A percentile compares a stretch with the other conserved stretches of the same genome.
Evolutionary conservation across 352 stramenopile species (phyloP).

Genomic region (Pythium aphanidermatum): DNA sequence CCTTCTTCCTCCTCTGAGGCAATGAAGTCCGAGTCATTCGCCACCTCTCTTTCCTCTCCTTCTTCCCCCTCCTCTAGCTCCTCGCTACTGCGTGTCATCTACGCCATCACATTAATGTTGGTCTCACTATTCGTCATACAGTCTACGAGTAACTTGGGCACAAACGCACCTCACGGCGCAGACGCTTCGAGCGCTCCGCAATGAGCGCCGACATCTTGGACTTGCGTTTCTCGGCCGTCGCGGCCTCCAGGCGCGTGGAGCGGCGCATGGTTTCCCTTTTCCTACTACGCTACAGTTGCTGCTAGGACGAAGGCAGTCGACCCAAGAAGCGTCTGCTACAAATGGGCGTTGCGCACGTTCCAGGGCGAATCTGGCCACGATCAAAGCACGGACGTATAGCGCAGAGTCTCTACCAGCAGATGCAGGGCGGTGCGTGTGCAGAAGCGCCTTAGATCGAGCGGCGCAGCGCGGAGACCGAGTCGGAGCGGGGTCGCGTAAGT

Average conservation of each 20-base stretch:
- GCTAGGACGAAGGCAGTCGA: too few species aligned
- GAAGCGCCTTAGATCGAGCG: not conserved
- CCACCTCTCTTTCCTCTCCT: constrained; percentile 28
- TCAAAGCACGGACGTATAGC: not conserved
- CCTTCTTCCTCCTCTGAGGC: constrained; percentile 27
- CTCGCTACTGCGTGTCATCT: constrained; percentile 20
- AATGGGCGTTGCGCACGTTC: constrained; percentile 2
- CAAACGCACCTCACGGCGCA: constrained; percentile 20
- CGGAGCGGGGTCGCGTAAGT: constrained; percentile 10
- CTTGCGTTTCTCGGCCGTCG: constrained; percentile 31
- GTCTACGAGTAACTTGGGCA: not conserved
- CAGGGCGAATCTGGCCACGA: constrained; percentile 5
- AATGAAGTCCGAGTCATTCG: constrained; percentile 24
- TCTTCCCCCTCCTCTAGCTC: constrained; percentile 25
- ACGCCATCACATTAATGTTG: not conserved
- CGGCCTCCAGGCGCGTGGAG: constrained; percentile 53
- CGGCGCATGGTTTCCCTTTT: constrained; percentile 34
- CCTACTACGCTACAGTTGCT: not conserved
- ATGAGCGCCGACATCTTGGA: constrained; percentile 63
- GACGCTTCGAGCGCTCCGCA: constrained; percentile 21
- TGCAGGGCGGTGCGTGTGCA: not conserved
- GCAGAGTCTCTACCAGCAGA: constrained; percentile 1
- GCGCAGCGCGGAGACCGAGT: constrained; percentile 1
- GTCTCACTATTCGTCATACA: not conserved
- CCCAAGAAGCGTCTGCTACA: too few species aligned